A percentile compares a stretch with the other conserved stretches of the same genome.
Conservation (phyloP, 2,329 filamentous ascomycete species). For the Trichoderma cornu-damae region DNA sequence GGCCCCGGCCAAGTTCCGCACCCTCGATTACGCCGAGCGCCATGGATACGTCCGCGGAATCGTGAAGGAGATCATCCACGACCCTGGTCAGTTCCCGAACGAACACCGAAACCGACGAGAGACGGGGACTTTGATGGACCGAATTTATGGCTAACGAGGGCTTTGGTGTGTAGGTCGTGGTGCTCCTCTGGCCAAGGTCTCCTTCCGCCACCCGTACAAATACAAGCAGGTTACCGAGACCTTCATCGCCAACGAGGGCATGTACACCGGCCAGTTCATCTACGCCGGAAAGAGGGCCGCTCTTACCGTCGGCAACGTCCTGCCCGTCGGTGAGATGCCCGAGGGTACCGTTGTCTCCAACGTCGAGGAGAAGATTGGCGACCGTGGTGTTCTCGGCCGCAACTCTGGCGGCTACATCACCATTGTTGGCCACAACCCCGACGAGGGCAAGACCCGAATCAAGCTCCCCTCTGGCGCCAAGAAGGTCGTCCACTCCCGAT, state of each 20-base stretch:
- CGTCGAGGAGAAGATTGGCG: slow-evolving; percentile 97
- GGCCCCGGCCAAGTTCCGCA: slow-evolving; percentile 78
- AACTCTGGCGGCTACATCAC: slow-evolving; percentile 99
- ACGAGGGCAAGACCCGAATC: slow-evolving; percentile 99
- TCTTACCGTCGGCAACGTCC: slow-evolving; percentile 95
- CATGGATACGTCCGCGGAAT: slow-evolving; percentile 97
- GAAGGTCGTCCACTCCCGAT: slow-evolving; percentile 91
- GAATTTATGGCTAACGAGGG: slow-evolving; percentile 26
- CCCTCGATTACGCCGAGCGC: slow-evolving; percentile 91
- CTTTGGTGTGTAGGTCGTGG: slow-evolving; percentile 56
- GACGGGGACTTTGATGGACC: slow-evolving; percentile 17
- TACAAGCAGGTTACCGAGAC: slow-evolving; percentile 98
- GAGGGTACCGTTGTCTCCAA: slow-evolving; percentile 99
- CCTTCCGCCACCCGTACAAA: slow-evolving; percentile 96
- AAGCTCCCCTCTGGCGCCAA: slow-evolving; percentile 99
- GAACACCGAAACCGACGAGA: slow-evolving; percentile 18
- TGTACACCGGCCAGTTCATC: slow-evolving; percentile 99
- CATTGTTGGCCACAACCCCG: slow-evolving; percentile 93
- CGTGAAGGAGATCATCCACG: slow-evolving; percentile 99
- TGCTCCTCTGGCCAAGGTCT: slow-evolving; percentile 93
- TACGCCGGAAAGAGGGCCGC: slow-evolving; percentile 99
- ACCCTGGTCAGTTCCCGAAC: slow-evolving; percentile 59
- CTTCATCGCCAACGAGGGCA: slow-evolving; percentile 99
- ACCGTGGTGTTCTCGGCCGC: slow-evolving; percentile 92
- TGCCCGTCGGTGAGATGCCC: slow-evolving; percentile 87